phyloP scores from a whole-genome alignment of 306 rosid species.

The Fragaria iinumae region DNA sequence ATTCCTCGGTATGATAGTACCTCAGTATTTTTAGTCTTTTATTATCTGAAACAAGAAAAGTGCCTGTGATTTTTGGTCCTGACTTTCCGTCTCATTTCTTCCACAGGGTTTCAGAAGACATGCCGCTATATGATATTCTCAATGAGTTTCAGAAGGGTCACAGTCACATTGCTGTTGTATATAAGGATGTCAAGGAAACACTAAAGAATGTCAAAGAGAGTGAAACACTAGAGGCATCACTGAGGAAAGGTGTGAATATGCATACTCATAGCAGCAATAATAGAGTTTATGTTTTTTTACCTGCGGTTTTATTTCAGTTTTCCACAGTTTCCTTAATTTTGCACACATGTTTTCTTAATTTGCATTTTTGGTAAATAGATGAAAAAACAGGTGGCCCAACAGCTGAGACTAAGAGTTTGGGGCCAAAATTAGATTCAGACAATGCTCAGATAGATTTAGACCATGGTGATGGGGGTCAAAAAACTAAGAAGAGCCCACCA shows the following conservation, averaged over 20 bases:
- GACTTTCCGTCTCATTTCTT: constrained; percentile 23
- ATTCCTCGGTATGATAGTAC: constrained; percentile 70
- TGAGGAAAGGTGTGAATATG: constrained; percentile 48
- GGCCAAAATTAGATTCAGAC: constrained; percentile 10
- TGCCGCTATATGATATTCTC: constrained; percentile 93
- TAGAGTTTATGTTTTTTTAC: not conserved
- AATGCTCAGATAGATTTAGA: constrained; percentile 33
- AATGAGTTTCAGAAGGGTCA: constrained; percentile 98
- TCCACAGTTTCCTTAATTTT: not conserved
- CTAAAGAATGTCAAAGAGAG: constrained; percentile 40
- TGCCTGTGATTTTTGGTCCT: constrained; percentile 16
- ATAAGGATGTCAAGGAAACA: constrained; percentile 56
- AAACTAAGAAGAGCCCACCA: constrained; percentile 56
- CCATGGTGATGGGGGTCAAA: constrained; percentile 43
- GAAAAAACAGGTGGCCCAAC: constrained; percentile 23
- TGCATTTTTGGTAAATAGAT: constrained; percentile 29
- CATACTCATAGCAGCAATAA: constrained; percentile 17
- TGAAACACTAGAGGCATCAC: constrained; percentile 37
- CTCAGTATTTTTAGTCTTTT: constrained; percentile 18
- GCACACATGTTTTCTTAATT: constrained; percentile 14
- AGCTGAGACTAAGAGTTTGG: constrained; percentile 17
- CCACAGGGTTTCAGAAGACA: constrained; percentile 87
- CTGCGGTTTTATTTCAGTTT: not conserved
- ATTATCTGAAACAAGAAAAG: constrained; percentile 11
- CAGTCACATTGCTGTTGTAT: constrained; percentile 98